A percentile compares a stretch with the other conserved stretches of the same genome.
Evolutionary conservation across 495 filamentous ascomycete species (phyloP).

Genomic region (Penicillium goetzii): DNA sequence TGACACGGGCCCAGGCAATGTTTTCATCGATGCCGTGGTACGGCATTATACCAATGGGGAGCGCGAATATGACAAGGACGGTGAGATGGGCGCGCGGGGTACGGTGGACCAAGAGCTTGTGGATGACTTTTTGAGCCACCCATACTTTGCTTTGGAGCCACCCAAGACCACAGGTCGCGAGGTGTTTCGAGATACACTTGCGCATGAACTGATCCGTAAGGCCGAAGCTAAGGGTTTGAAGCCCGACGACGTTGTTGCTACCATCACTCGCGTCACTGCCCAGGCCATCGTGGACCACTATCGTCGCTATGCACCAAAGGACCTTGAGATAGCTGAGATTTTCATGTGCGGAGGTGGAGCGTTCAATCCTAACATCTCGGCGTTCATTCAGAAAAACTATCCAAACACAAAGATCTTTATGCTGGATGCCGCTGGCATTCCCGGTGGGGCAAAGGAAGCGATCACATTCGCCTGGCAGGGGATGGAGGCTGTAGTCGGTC

Average conservation of each 20-base stretch:
- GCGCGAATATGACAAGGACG: constrained; percentile 48
- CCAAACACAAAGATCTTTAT: constrained; percentile 53
- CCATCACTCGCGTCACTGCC: constrained; percentile 59
- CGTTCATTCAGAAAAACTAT: constrained; percentile 53
- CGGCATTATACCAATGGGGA: constrained; percentile 41
- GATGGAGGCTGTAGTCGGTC: constrained; percentile 57
- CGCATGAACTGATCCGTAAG: constrained; percentile 50
- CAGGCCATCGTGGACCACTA: constrained; percentile 61
- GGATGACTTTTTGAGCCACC: constrained; percentile 52
- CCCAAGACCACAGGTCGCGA: constrained; percentile 64
- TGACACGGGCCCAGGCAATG: constrained; percentile 51
- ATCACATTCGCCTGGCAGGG: constrained; percentile 61
- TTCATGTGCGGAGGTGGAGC: constrained; percentile 64
- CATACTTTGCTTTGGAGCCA: constrained; percentile 53
- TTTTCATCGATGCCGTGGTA: constrained; percentile 47
- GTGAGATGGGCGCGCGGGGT: constrained; percentile 55
- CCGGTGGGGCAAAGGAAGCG: constrained; percentile 59
- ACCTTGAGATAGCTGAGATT: constrained; percentile 55
- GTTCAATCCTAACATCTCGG: constrained; percentile 57
- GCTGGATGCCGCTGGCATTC: constrained; percentile 59
- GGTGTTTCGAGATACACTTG: constrained; percentile 58
- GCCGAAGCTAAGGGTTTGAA: constrained; percentile 47
- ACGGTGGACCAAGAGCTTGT: constrained; percentile 56
- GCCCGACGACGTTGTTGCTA: constrained; percentile 56
- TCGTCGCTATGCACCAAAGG: constrained; percentile 51